Evolutionary conservation across 352 stramenopile genomes (phyloP).

Genomic region (Pythium graminicola): DNA sequence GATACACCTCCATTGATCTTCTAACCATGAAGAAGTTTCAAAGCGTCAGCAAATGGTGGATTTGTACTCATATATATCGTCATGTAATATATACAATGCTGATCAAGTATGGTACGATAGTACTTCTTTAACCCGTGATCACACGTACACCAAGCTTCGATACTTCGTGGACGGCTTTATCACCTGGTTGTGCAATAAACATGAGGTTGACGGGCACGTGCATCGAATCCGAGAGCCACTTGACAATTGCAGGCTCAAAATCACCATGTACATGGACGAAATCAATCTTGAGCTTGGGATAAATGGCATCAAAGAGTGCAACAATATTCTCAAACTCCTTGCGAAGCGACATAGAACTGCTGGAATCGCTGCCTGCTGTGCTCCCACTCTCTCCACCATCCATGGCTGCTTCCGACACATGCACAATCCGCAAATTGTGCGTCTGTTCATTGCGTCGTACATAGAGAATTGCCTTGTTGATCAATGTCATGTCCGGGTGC

Average conservation of each 20-base stretch:
- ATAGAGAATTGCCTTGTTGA: conserved; percentile 96
- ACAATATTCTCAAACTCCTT: conserved; percentile 83
- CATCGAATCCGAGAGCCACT: conserved; percentile 88
- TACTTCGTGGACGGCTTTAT: conserved; percentile 91
- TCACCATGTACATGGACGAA: conserved; percentile 82
- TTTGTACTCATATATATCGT: no score
- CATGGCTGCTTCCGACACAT: conserved; percentile 67
- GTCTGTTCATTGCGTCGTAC: conserved; percentile 93
- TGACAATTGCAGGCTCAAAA: conserved; percentile 88
- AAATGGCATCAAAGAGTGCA: conserved; percentile 90
- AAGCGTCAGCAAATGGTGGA: no score
- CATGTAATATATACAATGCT: no score
- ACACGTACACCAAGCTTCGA: conserved; percentile 90
- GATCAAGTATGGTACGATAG: no score
- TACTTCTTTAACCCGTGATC: conserved; percentile 82
- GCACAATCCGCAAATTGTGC: conserved; percentile 86
- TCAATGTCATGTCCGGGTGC: conserved; percentile 84
- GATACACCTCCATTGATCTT: conserved; percentile 10
- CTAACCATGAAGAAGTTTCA: no score
- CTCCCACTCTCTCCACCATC: conserved; percentile 26
- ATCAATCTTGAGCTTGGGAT: conserved; percentile 93
- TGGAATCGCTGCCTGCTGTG: not conserved
- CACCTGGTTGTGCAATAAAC: conserved; percentile 94
- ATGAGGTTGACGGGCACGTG: conserved; percentile 92
- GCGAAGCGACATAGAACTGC: conserved; percentile 10